Conservation (phyloP, 1,139 yeast species). For the Groenewaldozyma sp. region DNA sequence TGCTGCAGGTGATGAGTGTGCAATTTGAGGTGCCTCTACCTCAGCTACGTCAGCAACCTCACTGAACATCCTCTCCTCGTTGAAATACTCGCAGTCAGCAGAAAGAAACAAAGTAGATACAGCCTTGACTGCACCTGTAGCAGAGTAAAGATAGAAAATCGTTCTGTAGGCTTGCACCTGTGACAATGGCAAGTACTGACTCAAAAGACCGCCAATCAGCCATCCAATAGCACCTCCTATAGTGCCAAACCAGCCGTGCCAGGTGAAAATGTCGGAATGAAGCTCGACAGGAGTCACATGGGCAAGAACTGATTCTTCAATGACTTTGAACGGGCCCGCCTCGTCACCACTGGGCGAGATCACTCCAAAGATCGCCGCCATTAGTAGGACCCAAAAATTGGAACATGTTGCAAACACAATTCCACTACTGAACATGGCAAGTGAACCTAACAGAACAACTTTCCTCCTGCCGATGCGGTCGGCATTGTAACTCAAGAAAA, state of each 20-base stretch:
- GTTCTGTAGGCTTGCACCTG: conserved; percentile 25
- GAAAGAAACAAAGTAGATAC: conserved; percentile 46
- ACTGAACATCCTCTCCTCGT: background rate
- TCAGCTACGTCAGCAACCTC: background rate
- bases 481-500: conserved; percentile 67
- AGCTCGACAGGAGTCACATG: conserved; percentile 60
- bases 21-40: conserved; percentile 4
- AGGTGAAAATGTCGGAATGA: conserved; percentile 69
- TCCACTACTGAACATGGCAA: conserved; percentile 67
- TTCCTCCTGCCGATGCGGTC: conserved; percentile 63
- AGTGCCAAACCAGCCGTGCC: conserved; percentile 58
- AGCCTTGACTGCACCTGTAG: conserved; percentile 48
- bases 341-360: conserved; percentile 90
- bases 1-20: conserved; percentile 7
- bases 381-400: conserved; percentile 45
- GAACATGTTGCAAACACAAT: conserved; percentile 46
- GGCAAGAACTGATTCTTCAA: conserved; percentile 81
- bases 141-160: conserved; percentile 50
- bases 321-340: conserved; percentile 85
- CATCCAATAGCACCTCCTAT: conserved; percentile 74
- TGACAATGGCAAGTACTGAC: conserved; percentile 29
- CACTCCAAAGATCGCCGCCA: conserved; percentile 59
- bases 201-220: conserved; percentile 49
- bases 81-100: conserved; percentile 41
- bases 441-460: conserved; percentile 56